phyloP scores from a whole-genome alignment of 805 yeast species.

The Scheffersomyces stipitis region DNA sequence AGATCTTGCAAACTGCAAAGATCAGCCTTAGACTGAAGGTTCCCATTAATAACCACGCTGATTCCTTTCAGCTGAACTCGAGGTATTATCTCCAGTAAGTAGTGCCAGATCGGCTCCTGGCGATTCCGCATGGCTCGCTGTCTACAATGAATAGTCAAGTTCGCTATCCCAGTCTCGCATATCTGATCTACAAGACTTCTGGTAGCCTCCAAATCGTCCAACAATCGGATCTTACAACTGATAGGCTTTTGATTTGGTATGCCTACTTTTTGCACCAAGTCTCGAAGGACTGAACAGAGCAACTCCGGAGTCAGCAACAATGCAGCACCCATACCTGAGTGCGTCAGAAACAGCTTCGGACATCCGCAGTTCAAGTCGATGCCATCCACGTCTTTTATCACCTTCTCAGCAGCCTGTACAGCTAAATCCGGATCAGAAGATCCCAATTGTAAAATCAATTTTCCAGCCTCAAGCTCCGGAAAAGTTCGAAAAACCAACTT shows the following conservation, averaged over 20 bases:
- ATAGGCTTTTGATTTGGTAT: conserved; percentile 73
- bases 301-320: conserved; percentile 77
- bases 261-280: conserved; percentile 79
- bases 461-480: conserved; percentile 59
- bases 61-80: conserved; percentile 64
- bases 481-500: conserved; percentile 72
- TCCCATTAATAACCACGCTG: conserved; percentile 82
- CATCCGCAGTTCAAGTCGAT: conserved; percentile 96
- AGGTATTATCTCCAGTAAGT: conserved; percentile 58
- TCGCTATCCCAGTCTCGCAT: conserved; percentile 74
- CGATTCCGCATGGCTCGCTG: conserved; percentile 86
- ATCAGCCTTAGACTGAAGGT: conserved; percentile 55
- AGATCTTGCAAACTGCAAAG: conserved; percentile 47
- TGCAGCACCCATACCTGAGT: conserved; percentile 98
- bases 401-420: conserved; percentile 78
- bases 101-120: conserved; percentile 74
- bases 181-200: conserved; percentile 52
- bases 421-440: conserved; percentile 83
- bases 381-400: conserved; percentile 85
- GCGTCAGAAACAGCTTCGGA: conserved; percentile 93
- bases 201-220: conserved; percentile 63
- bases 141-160: conserved; percentile 90
- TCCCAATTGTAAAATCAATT: conserved; percentile 87
- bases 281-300: conserved; percentile 64
- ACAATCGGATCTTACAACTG: conserved; percentile 83